Conservation (phyloP, 371 early-diverging fungal species). For the Nematocida ausubeli region DNA sequence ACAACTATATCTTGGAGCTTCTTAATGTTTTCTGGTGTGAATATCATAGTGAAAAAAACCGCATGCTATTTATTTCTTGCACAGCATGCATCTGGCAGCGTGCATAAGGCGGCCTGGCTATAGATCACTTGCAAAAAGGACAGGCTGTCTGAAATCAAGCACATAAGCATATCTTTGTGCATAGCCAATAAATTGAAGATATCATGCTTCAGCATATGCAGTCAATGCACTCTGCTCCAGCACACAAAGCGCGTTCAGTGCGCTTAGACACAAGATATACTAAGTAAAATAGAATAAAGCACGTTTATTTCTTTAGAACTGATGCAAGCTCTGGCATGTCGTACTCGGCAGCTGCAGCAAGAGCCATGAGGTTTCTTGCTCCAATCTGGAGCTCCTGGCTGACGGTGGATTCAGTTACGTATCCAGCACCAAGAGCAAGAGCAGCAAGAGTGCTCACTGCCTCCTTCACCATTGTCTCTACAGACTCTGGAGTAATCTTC, state of each 20-base stretch:
- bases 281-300: neutral
- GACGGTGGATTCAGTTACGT: conserved; percentile 87
- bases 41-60: conserved; percentile 54
- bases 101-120: no score
- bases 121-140: no score
- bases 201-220: no score
- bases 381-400: conserved; percentile 73
- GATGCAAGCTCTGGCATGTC: conserved; percentile 34
- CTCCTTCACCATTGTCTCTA: conserved; percentile 74
- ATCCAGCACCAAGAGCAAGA: conserved; percentile 82
- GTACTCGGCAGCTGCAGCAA: conserved; percentile 82
- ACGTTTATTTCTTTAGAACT: conserved; percentile 11
- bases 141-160: no score
- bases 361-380: conserved; percentile 67
- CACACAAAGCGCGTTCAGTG: no score
- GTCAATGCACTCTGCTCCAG: no score
- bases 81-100: no score
- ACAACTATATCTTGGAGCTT: conserved; percentile 63
- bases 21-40: conserved; percentile 63
- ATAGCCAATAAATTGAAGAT: no score
- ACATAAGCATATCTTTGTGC: no score
- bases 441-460: conserved; percentile 81
- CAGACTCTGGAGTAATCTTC: conserved; percentile 80
- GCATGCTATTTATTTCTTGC: neutral
- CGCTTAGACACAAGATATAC: neutral